Conservation (phyloP, 129 eudicot species). For the Flaveria ramosissima region DNA sequence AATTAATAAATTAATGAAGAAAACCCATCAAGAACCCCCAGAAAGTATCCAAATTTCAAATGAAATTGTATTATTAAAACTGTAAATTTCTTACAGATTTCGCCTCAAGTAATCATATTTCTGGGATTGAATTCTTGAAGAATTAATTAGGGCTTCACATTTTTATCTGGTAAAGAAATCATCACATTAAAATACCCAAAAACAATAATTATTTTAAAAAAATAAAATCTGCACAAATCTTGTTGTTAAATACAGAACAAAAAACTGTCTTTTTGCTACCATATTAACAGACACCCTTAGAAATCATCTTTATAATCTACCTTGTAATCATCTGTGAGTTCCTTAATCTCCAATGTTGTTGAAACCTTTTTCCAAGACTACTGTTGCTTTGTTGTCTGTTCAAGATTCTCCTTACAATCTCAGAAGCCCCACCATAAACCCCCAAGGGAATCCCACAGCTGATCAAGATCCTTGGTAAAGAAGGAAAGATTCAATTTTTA, state of each 20-base stretch:
- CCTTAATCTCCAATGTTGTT: conserved; percentile 32
- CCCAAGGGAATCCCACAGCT: conserved; percentile 45
- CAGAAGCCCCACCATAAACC: conserved; percentile 42
- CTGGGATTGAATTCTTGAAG: neutral
- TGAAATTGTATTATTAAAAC: neutral
- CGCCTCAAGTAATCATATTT: neutral
- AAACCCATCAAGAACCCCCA: neutral
- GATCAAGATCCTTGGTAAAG: conserved; percentile 37
- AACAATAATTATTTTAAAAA: neutral
- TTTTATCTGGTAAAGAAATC: conserved; percentile 25
- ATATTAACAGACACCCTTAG: conserved; percentile 25
- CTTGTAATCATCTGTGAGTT: conserved; percentile 38
- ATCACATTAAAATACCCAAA: conserved; percentile 16
- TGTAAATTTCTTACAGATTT: conserved; percentile 15
- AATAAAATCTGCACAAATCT: conserved; percentile 12
- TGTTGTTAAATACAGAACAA: neutral
- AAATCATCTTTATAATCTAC: conserved; percentile 29
- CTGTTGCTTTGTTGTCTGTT: conserved; percentile 32
- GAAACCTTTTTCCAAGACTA: conserved; percentile 25
- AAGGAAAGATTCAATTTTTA: conserved; percentile 37
- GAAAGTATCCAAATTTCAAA: neutral
- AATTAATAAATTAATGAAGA: conserved; percentile 1
- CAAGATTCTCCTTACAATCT: conserved; percentile 46
- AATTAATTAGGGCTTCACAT: neutral
- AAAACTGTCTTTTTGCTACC: conserved; percentile 19